A percentile compares a stretch with the other conserved stretches of the same genome.
Evolutionary conservation across 2,329 filamentous ascomycete species (phyloP).

Genomic region (Helicocarpus griseus): DNA sequence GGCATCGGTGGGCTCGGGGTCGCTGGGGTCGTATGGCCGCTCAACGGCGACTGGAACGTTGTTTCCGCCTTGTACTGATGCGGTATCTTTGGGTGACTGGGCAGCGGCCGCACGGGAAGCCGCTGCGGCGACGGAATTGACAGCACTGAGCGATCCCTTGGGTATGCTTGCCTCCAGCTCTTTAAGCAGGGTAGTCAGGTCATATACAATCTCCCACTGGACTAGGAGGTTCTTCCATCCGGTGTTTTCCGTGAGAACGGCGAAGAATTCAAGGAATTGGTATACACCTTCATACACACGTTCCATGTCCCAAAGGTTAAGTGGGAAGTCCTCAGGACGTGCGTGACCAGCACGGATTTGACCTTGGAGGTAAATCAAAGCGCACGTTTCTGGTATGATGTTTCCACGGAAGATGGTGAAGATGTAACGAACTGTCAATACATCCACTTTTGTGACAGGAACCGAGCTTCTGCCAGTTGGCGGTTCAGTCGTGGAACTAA

Average conservation of each 20-base stretch:
- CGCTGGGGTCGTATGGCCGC: constrained; percentile 51
- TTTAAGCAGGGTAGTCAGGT: constrained; percentile 76
- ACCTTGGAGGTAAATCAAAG: constrained; percentile 87
- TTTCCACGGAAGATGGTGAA: constrained; percentile 87
- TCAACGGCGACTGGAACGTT: constrained; percentile 46
- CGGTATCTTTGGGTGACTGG: constrained; percentile 17
- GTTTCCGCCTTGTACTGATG: constrained; percentile 19
- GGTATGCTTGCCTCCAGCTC: constrained; percentile 81
- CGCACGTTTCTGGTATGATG: constrained; percentile 87
- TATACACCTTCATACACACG: constrained; percentile 89
- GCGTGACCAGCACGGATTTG: constrained; percentile 71
- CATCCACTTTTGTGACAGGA: constrained; percentile 45
- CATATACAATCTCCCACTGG: constrained; percentile 84
- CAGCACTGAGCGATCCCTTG: constrained; percentile 57
- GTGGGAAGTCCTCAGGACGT: constrained; percentile 77
- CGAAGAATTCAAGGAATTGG: constrained; percentile 89
- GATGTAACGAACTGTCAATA: constrained; percentile 72
- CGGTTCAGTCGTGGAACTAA: constrained; percentile 42
- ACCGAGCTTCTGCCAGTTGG: constrained; percentile 48
- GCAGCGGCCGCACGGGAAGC: constrained; percentile 21
- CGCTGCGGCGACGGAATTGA: constrained; percentile 13
- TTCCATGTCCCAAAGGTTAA: constrained; percentile 97
- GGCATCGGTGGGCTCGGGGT: constrained; percentile 31
- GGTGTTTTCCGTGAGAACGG: constrained; percentile 74
- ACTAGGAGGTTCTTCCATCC: constrained; percentile 77